Evolutionary conservation across 2,329 filamentous ascomycete genomes (phyloP).

Genomic region (Colletotrichum sp.): DNA sequence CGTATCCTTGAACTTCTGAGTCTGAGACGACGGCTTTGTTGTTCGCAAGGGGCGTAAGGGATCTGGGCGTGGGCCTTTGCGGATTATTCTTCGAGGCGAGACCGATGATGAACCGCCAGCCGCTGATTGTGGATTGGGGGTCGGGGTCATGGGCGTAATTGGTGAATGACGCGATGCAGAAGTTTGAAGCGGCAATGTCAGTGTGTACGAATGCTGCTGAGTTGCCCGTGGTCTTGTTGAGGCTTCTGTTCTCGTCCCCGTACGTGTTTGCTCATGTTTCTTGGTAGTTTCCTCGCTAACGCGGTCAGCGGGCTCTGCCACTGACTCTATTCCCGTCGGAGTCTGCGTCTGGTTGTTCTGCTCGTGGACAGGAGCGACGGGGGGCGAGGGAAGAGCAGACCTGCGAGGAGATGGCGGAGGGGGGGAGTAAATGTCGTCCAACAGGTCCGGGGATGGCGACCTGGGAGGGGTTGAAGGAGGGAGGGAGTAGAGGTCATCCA

Average conservation of each 20-base stretch:
- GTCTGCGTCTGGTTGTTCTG: background rate
- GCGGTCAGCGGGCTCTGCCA: background rate
- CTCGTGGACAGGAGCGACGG: background rate
- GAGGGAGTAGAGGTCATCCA: background rate
- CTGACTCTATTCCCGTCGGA: background rate
- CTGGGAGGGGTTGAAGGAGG: background rate
- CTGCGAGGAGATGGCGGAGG: background rate
- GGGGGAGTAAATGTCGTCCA: background rate
- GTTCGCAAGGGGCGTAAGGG: background rate
- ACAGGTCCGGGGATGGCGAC: background rate
- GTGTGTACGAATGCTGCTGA: background rate
- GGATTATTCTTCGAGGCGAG: background rate
- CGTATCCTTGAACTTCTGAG: background rate
- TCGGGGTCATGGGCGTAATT: background rate
- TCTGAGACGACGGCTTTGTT: background rate
- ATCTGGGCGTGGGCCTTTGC: background rate
- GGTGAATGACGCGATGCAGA: background rate
- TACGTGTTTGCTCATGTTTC: background rate
- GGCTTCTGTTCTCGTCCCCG: background rate
- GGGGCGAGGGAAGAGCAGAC: background rate
- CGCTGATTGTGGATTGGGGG: background rate
- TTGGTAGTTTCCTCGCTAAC: background rate
- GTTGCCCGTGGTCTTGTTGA: background rate
- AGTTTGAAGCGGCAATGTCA: background rate
- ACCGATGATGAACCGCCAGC: background rate